A percentile compares a stretch with the other conserved stretches of the same genome.
Evolutionary conservation across 257 asterid species (phyloP).

Genomic region (Paraleonurus japonicus): DNA sequence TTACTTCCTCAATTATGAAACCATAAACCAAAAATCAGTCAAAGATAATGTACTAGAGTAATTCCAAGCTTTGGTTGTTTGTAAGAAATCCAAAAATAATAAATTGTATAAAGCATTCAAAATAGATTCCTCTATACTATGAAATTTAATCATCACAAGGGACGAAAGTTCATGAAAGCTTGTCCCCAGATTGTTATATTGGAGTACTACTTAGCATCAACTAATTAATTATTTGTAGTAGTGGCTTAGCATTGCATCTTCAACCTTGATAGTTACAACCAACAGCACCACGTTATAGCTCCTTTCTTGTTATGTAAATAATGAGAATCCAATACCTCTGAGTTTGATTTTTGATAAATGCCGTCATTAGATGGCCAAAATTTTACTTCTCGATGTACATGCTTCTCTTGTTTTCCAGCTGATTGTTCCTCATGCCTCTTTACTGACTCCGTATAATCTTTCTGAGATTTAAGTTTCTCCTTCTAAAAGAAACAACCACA

Average conservation of each 20-base stretch:
- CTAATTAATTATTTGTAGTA: slow-evolving; percentile 6
- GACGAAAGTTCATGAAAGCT: neutral
- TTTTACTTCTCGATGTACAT: slow-evolving; percentile 40
- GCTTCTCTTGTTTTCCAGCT: slow-evolving; percentile 43
- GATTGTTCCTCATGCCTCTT: slow-evolving; percentile 65
- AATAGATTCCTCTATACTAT: neutral
- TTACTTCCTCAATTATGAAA: neutral
- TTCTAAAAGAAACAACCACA: slow-evolving; percentile 34
- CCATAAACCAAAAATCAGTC: neutral
- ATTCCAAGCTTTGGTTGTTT: neutral
- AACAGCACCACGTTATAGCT: slow-evolving; percentile 8
- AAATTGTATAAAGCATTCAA: neutral
- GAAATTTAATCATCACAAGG: slow-evolving; percentile 8
- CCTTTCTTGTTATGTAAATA: slow-evolving; percentile 1
- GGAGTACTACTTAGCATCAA: neutral
- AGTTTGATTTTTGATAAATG: slow-evolving; percentile 29
- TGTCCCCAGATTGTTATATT: neutral
- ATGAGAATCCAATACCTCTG: slow-evolving; percentile 30
- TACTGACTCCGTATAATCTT: slow-evolving; percentile 45
- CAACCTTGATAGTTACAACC: neutral
- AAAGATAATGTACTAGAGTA: neutral
- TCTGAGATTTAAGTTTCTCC: slow-evolving; percentile 60
- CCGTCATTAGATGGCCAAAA: slow-evolving; percentile 34
- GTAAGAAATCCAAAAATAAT: neutral
- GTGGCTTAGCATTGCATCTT: neutral